These are phyloP conservation scores for Leishmania mexicana DNA, from an alignment of 208 protist genomes.

Conservation along the genomic window DNA sequence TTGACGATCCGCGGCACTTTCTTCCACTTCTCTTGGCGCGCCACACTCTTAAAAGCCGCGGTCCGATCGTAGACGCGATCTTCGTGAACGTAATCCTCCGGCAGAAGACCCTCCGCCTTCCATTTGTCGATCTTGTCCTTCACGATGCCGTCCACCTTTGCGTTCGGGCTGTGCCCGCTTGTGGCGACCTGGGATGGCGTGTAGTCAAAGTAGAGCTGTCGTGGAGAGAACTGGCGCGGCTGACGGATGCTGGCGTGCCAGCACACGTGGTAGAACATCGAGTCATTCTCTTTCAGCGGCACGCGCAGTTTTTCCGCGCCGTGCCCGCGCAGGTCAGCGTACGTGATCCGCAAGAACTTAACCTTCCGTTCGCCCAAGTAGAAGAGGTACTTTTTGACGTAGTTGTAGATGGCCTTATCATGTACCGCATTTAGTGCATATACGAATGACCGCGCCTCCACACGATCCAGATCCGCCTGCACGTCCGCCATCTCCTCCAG, in stretches of 20 bases:
- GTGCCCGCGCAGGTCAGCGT: conserved; percentile 83
- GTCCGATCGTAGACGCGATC: conserved; percentile 83
- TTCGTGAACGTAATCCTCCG: conserved; percentile 89
- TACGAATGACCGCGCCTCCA: conserved; percentile 77
- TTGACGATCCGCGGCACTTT: conserved; percentile 76
- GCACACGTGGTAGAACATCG: conserved; percentile 90
- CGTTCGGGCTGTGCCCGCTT: conserved; percentile 61
- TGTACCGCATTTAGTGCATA: conserved; percentile 82
- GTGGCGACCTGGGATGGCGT: conserved; percentile 62
- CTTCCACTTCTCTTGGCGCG: conserved; percentile 88
- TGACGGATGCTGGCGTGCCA: conserved; percentile 85
- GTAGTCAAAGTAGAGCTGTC: conserved; percentile 93
- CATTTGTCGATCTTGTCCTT: conserved; percentile 93
- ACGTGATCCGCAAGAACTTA: conserved; percentile 85
- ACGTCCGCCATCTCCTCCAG: conserved; percentile 90
- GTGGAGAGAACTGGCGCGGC: conserved; percentile 84
- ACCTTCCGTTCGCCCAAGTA: conserved; percentile 88
- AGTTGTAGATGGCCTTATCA: conserved; percentile 81
- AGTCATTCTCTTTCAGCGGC: conserved; percentile 84
- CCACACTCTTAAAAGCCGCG: conserved; percentile 78
- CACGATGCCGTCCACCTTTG: conserved; percentile 90
- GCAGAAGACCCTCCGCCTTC: conserved; percentile 88
- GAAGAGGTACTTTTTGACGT: conserved; percentile 87
- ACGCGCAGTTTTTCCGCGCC: conserved; percentile 78
- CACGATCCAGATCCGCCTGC: conserved; percentile 83